Evolutionary conservation across 768 basidiomycete genomes (phyloP), one percentile per base, ranked within the genome.

Genomic region (Pseudohyphozyma bogoriensis): DNA sequence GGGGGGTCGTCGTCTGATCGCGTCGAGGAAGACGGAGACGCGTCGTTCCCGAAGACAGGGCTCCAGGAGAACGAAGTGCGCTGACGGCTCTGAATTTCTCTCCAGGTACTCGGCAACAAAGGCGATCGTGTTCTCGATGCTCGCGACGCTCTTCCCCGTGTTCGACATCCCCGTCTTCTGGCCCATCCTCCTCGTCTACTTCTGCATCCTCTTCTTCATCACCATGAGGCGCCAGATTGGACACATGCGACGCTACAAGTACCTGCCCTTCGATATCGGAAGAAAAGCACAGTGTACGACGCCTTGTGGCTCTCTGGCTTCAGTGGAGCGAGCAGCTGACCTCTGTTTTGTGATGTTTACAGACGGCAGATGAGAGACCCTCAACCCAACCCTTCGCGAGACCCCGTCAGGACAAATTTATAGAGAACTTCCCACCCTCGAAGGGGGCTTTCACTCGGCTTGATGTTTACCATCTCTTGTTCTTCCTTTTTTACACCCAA

Each of bases 161-260:
- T 93, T 95, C 68, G 92, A 97, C 73, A 86, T 99, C 26, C 93
- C 95, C 10, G 95, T 97, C 28, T 97, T 95, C 77, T 97, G 95
- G 92, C 95, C 95, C 11, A 97, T 99, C 74, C 82, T 99, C 56
- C 84, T 97, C 68, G 78, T 96, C 59, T 99, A 99, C 78, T 99
- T 97, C 79, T 87, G 87, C 74, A 85, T 91, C 45, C 80, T 97
- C 56, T 96, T 96, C 72, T 82, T 87, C 26, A 78, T 97, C 68
- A 97, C 93, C 6, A 93, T 99, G 89, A 82, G 91, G 64, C 78
- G 90, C 63, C 70, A 96, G 75, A 91, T 96, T 70, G 92, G 89
- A 70, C 93, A 99, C 75, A 97, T 97, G 93, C 86, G 95, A 78
- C 95, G 95, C 75, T 97, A 96, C 79, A 89, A 59, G 9, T 70